These are phyloP conservation scores for Rhizoclosmatium globosum DNA, from an alignment of 192 early-diverging fungal genomes.

Conservation along the genomic window DNA sequence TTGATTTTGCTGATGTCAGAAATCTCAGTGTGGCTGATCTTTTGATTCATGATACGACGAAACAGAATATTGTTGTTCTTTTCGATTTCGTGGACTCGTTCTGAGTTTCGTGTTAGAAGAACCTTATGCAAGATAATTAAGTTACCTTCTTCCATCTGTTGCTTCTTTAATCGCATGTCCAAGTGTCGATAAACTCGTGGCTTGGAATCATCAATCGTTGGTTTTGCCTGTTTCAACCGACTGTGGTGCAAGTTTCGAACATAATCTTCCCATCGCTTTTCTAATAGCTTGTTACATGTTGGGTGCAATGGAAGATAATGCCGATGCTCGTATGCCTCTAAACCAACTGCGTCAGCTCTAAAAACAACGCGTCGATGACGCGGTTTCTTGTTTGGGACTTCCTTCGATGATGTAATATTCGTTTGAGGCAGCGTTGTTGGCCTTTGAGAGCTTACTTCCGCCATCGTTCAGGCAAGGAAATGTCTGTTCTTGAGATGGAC, in stretches of 20 bases:
- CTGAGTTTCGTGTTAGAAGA: constrained; percentile 19
- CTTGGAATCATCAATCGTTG: constrained; percentile 49
- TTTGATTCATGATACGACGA: constrained; percentile 36
- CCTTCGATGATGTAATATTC: neutral
- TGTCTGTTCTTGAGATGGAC: neutral
- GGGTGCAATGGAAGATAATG: constrained; percentile 56
- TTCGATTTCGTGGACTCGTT: constrained; percentile 53
- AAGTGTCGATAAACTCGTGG: constrained; percentile 53
- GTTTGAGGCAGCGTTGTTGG: no score
- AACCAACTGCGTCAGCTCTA: neutral
- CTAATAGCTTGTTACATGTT: constrained; percentile 49
- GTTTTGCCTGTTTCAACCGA: constrained; percentile 41
- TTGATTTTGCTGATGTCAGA: constrained; percentile 6
- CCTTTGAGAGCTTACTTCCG: neutral
- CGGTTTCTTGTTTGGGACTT: neutral
- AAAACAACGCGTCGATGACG: neutral
- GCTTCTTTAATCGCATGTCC: constrained; percentile 51
- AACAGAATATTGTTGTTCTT: constrained; percentile 56
- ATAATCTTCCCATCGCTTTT: constrained; percentile 49
- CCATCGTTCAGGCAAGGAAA: neutral
- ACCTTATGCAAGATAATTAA: neutral
- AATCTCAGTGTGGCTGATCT: constrained; percentile 5
- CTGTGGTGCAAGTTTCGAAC: constrained; percentile 40
- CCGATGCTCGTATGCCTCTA: constrained; percentile 37
- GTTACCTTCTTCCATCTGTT: constrained; percentile 57